Percentiles rank a stretch among this genome's conserved stretches.
phyloP scores from a whole-genome alignment of 495 filamentous ascomycete species.

The Baudoinia panamericana region DNA sequence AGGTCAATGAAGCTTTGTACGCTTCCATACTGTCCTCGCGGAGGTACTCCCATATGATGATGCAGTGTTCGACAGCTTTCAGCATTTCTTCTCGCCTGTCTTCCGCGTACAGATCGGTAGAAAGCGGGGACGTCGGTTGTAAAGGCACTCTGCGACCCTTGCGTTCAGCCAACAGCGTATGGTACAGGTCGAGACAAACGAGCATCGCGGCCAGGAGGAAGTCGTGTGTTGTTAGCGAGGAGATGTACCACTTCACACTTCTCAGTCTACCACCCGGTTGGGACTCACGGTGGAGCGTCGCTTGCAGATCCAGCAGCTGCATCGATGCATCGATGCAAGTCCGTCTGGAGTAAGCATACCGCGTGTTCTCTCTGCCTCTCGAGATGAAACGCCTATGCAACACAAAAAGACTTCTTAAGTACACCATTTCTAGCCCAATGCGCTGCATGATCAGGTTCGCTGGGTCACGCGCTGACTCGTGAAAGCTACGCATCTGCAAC shows the following conservation, averaged over 20 bases:
- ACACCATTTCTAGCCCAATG: constrained; percentile 66
- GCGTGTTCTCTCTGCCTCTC: constrained; percentile 52
- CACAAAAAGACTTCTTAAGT: constrained; percentile 68
- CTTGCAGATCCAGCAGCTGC: constrained; percentile 60
- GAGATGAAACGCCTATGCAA: constrained; percentile 75
- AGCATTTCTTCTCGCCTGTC: constrained; percentile 69
- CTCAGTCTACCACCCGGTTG: constrained; percentile 59
- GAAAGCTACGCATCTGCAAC: constrained; percentile 54
- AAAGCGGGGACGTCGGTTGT: constrained; percentile 24
- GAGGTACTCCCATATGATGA: constrained; percentile 64
- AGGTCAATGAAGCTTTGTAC: constrained; percentile 63
- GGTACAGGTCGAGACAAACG: constrained; percentile 60
- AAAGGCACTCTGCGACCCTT: constrained; percentile 20
- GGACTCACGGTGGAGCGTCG: constrained; percentile 61
- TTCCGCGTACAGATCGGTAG: constrained; percentile 52
- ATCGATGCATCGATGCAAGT: constrained; percentile 71
- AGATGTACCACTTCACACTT: constrained; percentile 62
- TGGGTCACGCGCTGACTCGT: constrained; percentile 61
- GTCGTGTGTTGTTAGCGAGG: constrained; percentile 64
- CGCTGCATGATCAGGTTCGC: constrained; percentile 69
- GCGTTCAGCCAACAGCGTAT: constrained; percentile 34
- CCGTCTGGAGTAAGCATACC: constrained; percentile 68
- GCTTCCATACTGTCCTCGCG: constrained; percentile 73
- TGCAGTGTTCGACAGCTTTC: constrained; percentile 52
- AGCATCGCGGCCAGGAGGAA: constrained; percentile 85